Evolutionary conservation across 495 filamentous ascomycete species (phyloP), one percentile per base, ranked within the genome.

Genomic region (Aspergillus wentii): DNA sequence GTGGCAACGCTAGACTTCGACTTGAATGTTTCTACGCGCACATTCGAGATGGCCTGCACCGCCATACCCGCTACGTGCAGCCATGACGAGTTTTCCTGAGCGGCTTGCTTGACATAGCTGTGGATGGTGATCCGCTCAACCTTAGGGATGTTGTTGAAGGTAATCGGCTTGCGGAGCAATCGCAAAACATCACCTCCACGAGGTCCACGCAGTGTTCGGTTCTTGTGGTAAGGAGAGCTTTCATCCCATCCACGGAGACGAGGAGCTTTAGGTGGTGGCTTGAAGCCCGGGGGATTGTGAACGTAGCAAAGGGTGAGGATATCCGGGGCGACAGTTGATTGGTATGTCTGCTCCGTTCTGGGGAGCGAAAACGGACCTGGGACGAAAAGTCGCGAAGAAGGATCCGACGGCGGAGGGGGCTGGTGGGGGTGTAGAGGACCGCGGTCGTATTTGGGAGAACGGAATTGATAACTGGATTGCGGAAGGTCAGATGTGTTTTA

Each of bases 381-480:
- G n/a, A 84, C 69, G 68, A 88, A 98, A 35, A 84, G 65, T 56
- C 92, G 83, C 41, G 92, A 95, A 38, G 82, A 73, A 8, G 92
- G 90, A 48, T 89, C 82, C 23, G 92, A 92, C 30, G 82, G 72
- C 8, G 79, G 74, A 4, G 87, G 92, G 10, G 86, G 88, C 61
- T 94, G 86, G 56, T 94, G 79, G 29, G 92, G 94, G 56, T 96
- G 88, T 25, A 97, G 74, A 32, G 90, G 89, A 38, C 92, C 92
- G 57, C 92, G 85, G 62, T 94, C 77, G 74, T 86, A 97, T 61
- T 90, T 87, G 27, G 94, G 94, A 27, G 92, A 78, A 30, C 86
- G 86, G 64, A 82, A 96, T 66, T 89, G 83, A 66, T 96, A 98
- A 72, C 89, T 94, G 46, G 59, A 48, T 30, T 23, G 38, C 41